Evolutionary conservation across 1,284 basidiomycete genomes (phyloP).

Genomic region (Rhodotorula mucilaginosa): DNA sequence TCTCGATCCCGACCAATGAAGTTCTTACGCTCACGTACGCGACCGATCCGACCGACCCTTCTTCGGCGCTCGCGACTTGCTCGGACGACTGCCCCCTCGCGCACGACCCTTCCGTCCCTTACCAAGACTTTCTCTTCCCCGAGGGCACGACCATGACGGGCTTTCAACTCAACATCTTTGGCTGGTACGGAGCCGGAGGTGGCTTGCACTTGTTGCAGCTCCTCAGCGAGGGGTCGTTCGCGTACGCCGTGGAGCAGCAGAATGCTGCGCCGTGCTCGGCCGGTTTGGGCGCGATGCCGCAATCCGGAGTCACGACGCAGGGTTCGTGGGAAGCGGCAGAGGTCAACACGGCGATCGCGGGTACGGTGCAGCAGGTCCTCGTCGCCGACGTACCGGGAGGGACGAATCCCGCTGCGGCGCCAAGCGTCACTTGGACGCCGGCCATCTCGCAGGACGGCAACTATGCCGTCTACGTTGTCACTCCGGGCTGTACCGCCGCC

Average conservation of each 20-base stretch:
- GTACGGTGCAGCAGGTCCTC: slow-evolving; percentile 72
- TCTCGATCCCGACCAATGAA: slow-evolving; percentile 44
- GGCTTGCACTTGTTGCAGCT: slow-evolving; percentile 87
- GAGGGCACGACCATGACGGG: slow-evolving; percentile 67
- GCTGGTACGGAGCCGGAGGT: slow-evolving; percentile 71
- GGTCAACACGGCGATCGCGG: slow-evolving; percentile 55
- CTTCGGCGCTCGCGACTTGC: slow-evolving; percentile 45
- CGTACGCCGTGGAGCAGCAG: slow-evolving; percentile 61
- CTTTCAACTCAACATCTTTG: slow-evolving; percentile 73
- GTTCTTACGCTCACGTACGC: slow-evolving; percentile 43
- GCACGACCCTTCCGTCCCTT: slow-evolving; percentile 61
- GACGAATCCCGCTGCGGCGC: slow-evolving; percentile 60
- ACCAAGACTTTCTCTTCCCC: slow-evolving; percentile 83
- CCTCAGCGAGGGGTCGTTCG: slow-evolving; percentile 72
- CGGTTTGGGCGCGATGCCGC: slow-evolving; percentile 43
- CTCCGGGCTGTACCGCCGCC: slow-evolving; percentile 80
- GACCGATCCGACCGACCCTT: slow-evolving; percentile 39
- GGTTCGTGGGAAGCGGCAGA: slow-evolving; percentile 32
- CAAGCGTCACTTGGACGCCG: slow-evolving; percentile 80
- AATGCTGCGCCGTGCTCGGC: slow-evolving; percentile 74
- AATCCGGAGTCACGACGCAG: slow-evolving; percentile 19
- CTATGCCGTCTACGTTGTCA: slow-evolving; percentile 78
- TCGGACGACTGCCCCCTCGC: slow-evolving; percentile 48
- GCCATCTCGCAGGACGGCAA: slow-evolving; percentile 82
- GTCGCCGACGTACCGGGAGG: slow-evolving; percentile 66